Evolutionary conservation across 2,329 filamentous ascomycete species (phyloP).

Genomic region (Colletotrichum brevisporum): DNA sequence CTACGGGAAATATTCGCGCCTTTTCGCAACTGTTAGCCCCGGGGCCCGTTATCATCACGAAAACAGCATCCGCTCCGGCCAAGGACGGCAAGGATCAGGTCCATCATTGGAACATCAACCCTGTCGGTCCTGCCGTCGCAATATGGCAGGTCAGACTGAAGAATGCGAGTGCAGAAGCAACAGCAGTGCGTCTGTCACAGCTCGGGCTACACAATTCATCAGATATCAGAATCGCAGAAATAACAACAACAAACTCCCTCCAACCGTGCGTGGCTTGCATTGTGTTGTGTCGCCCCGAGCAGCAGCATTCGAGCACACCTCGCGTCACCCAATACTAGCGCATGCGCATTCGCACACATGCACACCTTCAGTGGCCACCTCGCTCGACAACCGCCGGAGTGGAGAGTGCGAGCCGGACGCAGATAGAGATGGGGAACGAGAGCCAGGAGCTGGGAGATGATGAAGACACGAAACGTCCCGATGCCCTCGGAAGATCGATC

Average conservation of each 20-base stretch:
- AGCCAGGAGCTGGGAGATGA: constrained; percentile 1
- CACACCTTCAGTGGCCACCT: constrained; percentile 3
- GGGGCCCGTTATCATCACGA: constrained; percentile 38
- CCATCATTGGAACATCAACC: constrained; percentile 39
- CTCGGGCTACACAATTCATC: constrained; percentile 30
- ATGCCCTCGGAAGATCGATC: constrained; percentile 18
- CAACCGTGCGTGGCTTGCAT: constrained; percentile 13
- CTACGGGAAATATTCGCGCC: constrained; percentile 40
- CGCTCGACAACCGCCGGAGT: constrained; percentile 12
- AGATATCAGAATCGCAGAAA: constrained; percentile 39
- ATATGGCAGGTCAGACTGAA: constrained; percentile 41
- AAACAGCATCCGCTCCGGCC: constrained; percentile 38
- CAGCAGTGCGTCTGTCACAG: constrained; percentile 31
- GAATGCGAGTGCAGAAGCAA: constrained; percentile 37
- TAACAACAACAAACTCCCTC: constrained; percentile 16
- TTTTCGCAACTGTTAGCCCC: constrained; percentile 31
- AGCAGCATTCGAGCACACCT: constrained; percentile 30
- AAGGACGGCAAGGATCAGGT: constrained; percentile 38
- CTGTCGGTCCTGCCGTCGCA: constrained; percentile 39
- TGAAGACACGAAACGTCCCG: constrained; percentile 18
- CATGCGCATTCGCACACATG: constrained; percentile 14
- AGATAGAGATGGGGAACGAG: constrained; percentile 6
- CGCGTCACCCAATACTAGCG: constrained; percentile 16
- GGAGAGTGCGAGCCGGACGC: not conserved
- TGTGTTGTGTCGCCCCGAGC: constrained; percentile 10